Base-by-base conservation (phyloP, 73 alveolate genomes). In the Diophrys sp. region DNA sequence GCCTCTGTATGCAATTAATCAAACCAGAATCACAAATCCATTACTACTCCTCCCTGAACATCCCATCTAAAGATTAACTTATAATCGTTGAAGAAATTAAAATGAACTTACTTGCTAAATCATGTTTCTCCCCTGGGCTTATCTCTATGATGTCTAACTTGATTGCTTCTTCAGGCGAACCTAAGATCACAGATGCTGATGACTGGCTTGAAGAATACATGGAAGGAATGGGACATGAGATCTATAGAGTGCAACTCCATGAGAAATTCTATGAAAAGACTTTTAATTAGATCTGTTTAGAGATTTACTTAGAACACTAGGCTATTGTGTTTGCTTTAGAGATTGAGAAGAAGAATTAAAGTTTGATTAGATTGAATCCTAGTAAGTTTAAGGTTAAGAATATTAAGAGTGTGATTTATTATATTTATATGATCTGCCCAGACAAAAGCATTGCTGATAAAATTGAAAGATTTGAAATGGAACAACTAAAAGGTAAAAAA, bases 41-140 rank as follows among this genome's bases (percentile, higher is more conserved):
- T 75, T 96, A 96, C 80, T 87, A 56, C 67, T 77, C 89, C 30
- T 92, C 98, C 8, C 75, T 90, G 14, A 84, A 88, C 26, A 67
- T 83, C 24, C 91, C 91, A 27, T 88, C 84, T 1, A 73, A 79
- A 67, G 98, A 93, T 70, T 75, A 90, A 80, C 91, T 90, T 0
- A 90, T 93, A 23, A 81, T 88, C 0, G 96, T 93, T 25, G 96
- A 93, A 78, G 96, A 93, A 83, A 94, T 86, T 28, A 89, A 89
- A 83, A 91, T 94, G 97, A 94, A 94, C 74, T 80, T 94, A 71
- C 88, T 96, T 31, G 98, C 98, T 26, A 96, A 95, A 90, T 87
- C 97, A 30, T 96, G 99, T 78, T 89, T 96, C 74, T 87, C 96
- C 54, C 99, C 99, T 56, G 99, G 99, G 23, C 87, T 96, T 31